Conservation (phyloP, 225 moss, liverwort and hornwort genomes). For the Ulota crispa region DNA sequence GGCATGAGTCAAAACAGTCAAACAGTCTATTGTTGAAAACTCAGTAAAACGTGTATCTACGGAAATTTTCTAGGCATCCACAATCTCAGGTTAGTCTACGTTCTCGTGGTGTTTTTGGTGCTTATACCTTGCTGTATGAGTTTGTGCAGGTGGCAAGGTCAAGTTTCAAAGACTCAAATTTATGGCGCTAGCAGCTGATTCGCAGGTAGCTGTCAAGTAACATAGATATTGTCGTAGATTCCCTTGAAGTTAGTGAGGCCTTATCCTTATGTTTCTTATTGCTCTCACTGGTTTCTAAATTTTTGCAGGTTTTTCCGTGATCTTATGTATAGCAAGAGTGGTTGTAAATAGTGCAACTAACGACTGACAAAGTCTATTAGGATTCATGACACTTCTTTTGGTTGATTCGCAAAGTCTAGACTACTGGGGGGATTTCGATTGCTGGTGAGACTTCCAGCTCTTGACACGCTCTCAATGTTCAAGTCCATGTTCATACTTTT, state of each 20-base stretch:
- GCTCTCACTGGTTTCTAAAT: slow-evolving; percentile 19
- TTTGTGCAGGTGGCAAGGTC: slow-evolving; percentile 62
- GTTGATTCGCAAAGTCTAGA: background rate
- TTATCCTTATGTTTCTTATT: slow-evolving; percentile 22
- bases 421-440: background rate
- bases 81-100: background rate
- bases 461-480: background rate
- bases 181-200: slow-evolving; percentile 28
- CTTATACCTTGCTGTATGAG: background rate
- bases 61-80: background rate
- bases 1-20: too few species aligned
- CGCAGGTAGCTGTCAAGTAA: slow-evolving; percentile 17
- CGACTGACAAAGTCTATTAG: too few species aligned
- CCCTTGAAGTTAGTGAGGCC: background rate
- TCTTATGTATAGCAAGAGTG: slow-evolving; percentile 40
- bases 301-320: slow-evolving; percentile 34
- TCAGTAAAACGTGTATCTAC: too few species aligned
- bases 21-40: too few species aligned
- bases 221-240: background rate
- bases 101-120: background rate
- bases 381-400: too few species aligned
- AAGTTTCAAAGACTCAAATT: slow-evolving; percentile 49
- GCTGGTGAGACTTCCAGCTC: too few species aligned
- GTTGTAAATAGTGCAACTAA: slow-evolving; percentile 33
- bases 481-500: background rate